phyloP scores from a whole-genome alignment of 2,329 filamentous ascomycete genomes.

The Colletotrichum sp. region DNA sequence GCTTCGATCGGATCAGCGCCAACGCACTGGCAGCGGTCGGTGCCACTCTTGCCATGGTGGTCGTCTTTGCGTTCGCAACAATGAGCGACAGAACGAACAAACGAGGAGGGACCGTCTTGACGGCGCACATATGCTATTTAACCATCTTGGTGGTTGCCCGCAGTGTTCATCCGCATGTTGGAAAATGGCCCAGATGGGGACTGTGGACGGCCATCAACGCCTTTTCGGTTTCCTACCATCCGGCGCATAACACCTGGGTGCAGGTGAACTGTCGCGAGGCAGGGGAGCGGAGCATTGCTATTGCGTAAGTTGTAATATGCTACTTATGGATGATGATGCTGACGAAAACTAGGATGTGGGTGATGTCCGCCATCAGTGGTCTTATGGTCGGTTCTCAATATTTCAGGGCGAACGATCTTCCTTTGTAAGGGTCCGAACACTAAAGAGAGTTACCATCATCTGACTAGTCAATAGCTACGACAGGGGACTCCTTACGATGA shows the following conservation, averaged over 20 bases:
- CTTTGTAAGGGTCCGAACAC: slow-evolving; percentile 34
- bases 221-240: slow-evolving; percentile 58
- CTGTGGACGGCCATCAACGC: slow-evolving; percentile 57
- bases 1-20: slow-evolving; percentile 48
- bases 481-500: slow-evolving; percentile 48
- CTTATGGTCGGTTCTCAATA: slow-evolving; percentile 58
- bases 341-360: slow-evolving; percentile 38
- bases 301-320: slow-evolving; percentile 41
- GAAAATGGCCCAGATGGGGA: slow-evolving; percentile 53
- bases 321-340: neutral
- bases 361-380: slow-evolving; percentile 56
- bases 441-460: neutral
- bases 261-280: slow-evolving; percentile 54
- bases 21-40: slow-evolving; percentile 52
- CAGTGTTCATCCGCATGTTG: slow-evolving; percentile 44
- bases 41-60: slow-evolving; percentile 46
- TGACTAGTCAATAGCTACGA: slow-evolving; percentile 37
- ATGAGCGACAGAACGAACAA: slow-evolving; percentile 50
- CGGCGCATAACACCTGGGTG: slow-evolving; percentile 57
- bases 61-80: slow-evolving; percentile 53
- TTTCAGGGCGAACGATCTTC: slow-evolving; percentile 45
- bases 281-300: slow-evolving; percentile 51
- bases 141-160: slow-evolving; percentile 45
- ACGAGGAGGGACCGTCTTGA: slow-evolving; percentile 47
- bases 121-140: slow-evolving; percentile 50